A percentile compares a stretch with the other conserved stretches of the same genome.
Conservation (phyloP, 2,329 filamentous ascomycete genomes). For the Aspergillus novoparasiticus region DNA sequence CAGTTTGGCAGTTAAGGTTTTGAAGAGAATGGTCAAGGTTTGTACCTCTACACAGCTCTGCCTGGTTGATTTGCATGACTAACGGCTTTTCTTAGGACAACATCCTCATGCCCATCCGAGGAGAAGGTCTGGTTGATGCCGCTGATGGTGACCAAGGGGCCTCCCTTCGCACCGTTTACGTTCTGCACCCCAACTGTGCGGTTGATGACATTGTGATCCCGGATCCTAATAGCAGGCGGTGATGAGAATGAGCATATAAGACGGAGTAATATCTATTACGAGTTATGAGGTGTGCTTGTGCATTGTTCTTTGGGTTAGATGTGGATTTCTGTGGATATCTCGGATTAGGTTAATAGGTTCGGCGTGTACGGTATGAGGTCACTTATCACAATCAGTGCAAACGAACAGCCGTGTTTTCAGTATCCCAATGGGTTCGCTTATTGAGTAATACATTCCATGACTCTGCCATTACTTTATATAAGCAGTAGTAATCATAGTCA, state of each 20-base stretch:
- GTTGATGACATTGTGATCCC: conserved; percentile 59
- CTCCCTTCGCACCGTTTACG: conserved; percentile 68
- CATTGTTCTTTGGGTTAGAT: conserved; percentile 1
- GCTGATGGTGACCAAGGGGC: conserved; percentile 54
- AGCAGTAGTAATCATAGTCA: too few species aligned
- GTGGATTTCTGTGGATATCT: conserved; percentile 6
- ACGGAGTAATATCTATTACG: conserved; percentile 20
- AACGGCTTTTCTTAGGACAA: conserved; percentile 51
- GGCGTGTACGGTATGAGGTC: neutral
- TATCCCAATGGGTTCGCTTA: too few species aligned
- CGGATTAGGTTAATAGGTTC: conserved; percentile 5
- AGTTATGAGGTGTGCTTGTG: conserved; percentile 5
- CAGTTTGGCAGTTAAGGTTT: conserved; percentile 75
- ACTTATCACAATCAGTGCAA: neutral
- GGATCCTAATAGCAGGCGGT: conserved; percentile 9
- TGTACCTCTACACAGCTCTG: conserved; percentile 27
- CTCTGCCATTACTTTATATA: too few species aligned
- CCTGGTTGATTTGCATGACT: neutral
- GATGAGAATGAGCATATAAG: conserved; percentile 22
- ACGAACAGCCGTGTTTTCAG: neutral
- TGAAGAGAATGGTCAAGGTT: conserved; percentile 96
- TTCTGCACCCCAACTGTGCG: conserved; percentile 91
- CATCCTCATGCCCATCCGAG: conserved; percentile 65
- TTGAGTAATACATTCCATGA: too few species aligned
- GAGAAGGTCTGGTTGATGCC: conserved; percentile 85